Conservation (phyloP, 148 eudicot species). For the Oxyria digyna region DNA sequence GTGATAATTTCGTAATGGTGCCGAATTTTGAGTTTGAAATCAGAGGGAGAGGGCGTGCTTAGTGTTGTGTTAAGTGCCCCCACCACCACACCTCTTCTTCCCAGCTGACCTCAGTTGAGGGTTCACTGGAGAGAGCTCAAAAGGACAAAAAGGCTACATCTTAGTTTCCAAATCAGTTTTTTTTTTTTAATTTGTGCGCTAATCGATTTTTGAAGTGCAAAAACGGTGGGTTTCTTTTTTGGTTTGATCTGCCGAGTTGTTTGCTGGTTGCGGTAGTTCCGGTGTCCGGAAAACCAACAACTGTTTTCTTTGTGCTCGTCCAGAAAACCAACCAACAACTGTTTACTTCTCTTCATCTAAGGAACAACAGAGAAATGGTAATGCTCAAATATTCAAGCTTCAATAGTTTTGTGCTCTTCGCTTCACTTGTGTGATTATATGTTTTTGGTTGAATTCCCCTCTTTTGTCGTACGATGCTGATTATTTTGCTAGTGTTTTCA, state of each 20-base stretch:
- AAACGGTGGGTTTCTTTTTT: neutral
- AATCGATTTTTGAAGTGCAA: neutral
- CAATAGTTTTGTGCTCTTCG: neutral
- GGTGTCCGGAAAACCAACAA: neutral
- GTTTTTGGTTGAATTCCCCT: neutral
- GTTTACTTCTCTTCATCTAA: neutral
- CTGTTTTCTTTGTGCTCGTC: neutral
- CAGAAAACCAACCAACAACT: neutral
- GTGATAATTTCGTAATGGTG: neutral
- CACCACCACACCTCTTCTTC: neutral
- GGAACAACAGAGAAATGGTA: neutral
- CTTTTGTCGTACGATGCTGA: neutral
- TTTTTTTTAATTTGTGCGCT: neutral
- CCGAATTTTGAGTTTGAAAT: constrained; percentile 1
- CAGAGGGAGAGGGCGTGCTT: neutral
- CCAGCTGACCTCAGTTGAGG: constrained; percentile 1
- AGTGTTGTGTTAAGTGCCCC: neutral
- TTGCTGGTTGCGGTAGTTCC: neutral
- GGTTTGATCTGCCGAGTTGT: neutral
- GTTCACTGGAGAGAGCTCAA: neutral
- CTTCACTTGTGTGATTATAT: neutral
- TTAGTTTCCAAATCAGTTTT: neutral
- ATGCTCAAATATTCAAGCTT: neutral
- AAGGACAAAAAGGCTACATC: neutral
- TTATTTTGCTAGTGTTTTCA: neutral